These are phyloP conservation scores for Backusella sp. DNA, from an alignment of 192 early-diverging fungal species.

Conservation along the genomic window DNA sequence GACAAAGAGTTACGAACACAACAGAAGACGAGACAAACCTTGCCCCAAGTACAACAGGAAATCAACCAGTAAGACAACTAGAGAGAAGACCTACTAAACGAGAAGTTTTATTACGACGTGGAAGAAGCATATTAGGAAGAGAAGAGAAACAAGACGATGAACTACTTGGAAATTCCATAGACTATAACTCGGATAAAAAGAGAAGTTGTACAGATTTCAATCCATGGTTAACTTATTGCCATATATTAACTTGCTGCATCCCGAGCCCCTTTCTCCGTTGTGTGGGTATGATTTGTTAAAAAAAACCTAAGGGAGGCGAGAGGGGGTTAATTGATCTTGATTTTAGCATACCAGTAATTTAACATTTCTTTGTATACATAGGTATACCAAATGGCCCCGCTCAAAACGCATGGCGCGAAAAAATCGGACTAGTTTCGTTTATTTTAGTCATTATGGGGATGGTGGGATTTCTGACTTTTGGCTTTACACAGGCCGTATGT, in stretches of 20 bases:
- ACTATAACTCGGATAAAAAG: constrained; percentile 6
- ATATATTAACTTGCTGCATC: constrained; percentile 29
- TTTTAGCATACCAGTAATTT: constrained; percentile 1
- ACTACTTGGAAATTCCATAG: constrained; percentile 7
- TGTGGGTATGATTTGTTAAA: constrained; percentile 23
- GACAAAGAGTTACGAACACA: constrained; percentile 37
- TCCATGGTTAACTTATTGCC: constrained; percentile 28
- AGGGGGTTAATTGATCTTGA: neutral
- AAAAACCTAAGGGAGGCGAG: neutral
- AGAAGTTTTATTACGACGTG: constrained; percentile 26
- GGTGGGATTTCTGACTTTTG: constrained; percentile 78
- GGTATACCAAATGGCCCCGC: constrained; percentile 51
- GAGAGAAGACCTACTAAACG: constrained; percentile 16
- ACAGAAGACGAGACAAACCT: constrained; percentile 41
- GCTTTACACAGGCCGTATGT: constrained; percentile 54
- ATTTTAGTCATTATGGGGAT: constrained; percentile 59
- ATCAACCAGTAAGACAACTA: constrained; percentile 41
- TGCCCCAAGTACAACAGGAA: constrained; percentile 31
- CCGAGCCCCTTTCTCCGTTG: constrained; percentile 19
- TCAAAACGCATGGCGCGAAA: constrained; percentile 73
- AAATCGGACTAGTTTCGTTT: constrained; percentile 70
- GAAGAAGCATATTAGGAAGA: constrained; percentile 35
- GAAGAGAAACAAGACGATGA: constrained; percentile 22
- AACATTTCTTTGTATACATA: constrained; percentile 18
- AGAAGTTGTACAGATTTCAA: neutral